Evolutionary conservation across 441 rosid genomes (phyloP), one percentile per base, ranked within the genome.

Genomic region (Adansonia madagascariensis): DNA sequence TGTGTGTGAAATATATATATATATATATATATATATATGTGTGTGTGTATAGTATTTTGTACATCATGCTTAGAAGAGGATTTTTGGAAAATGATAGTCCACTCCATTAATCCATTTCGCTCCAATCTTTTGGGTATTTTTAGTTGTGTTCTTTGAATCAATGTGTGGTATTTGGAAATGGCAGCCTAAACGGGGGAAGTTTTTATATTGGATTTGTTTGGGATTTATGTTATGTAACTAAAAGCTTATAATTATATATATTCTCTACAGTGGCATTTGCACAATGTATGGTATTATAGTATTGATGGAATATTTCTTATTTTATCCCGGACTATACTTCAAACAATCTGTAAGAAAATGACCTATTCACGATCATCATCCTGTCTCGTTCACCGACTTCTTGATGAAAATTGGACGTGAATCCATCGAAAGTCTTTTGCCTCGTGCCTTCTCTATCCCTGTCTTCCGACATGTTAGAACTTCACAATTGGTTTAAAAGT

Each of bases 201-300:
- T 41, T 35, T 5, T 41, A 41, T 41, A 6, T 41, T 82, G 70
- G 77, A 39, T 61, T 56, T 35, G 62, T 62, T 69, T 71, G 63
- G 59, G 55, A 64, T 24, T 43, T 3, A 35, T 77, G 67, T 76
- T 24, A 64, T 18, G n/a, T 35, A 35, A 4, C 39, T 35, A 35
- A 35, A 35, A 52, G 53, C 14, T 12, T 11, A 49, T n/a, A 41
- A 41, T 47, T 66, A 35, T 35, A 0, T 68, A 47, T 80, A 56
- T 24, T 41, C 20, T 67, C 49, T 24, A 70, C 39, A 49, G 44
- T 69, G 67, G 78, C 79, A 71, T 82, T 77, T 35, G 39, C 39
- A 35, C 4, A 35, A 35, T 35, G 39, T 35, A 35, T 35, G 39
- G 39, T 3, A 35, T 35, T 35, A 35, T 35, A 35, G 39, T 35